These are phyloP conservation scores for Cystofilobasidium bisporidii DNA, from an alignment of 768 basidiomycete species.

Conservation along the genomic window DNA sequence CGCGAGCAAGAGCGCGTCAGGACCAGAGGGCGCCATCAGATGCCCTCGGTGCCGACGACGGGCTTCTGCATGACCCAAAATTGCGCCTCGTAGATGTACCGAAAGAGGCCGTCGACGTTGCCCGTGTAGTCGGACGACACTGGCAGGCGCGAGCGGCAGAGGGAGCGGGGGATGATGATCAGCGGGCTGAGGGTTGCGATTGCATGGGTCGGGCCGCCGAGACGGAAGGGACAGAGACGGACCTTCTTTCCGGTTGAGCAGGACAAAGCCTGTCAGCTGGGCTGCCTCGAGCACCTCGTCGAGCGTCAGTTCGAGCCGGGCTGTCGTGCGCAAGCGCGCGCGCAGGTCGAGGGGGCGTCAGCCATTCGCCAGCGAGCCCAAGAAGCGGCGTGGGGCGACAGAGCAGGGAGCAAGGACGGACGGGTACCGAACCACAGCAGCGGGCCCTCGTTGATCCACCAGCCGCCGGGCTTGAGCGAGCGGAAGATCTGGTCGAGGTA, in stretches of 20 bases:
- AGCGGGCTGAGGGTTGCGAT: not conserved
- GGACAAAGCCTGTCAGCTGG: slow-evolving; percentile 50
- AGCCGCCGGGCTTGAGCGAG: slow-evolving; percentile 54
- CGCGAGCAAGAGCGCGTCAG: too few relatives aligned
- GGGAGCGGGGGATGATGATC: not conserved
- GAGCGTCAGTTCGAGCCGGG: slow-evolving; percentile 53
- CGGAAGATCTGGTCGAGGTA: slow-evolving; percentile 50
- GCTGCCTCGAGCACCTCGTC: slow-evolving; percentile 54
- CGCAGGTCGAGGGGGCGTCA: too few relatives aligned
- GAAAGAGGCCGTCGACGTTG: slow-evolving; percentile 58
- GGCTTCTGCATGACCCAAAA: slow-evolving; percentile 48
- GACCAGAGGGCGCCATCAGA: too few relatives aligned
- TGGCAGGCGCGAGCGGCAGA: slow-evolving; percentile 36
- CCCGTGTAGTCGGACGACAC: slow-evolving; percentile 60
- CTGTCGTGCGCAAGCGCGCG: slow-evolving; percentile 33
- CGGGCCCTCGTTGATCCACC: slow-evolving; percentile 56
- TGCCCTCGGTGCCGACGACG: too few relatives aligned
- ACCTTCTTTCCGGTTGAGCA: not conserved
- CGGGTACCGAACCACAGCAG: slow-evolving; percentile 42
- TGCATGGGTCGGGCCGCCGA: not conserved
- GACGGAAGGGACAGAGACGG: not conserved
- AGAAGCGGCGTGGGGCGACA: too few relatives aligned
- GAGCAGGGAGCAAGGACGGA: slow-evolving; percentile 31
- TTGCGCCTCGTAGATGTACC: slow-evolving; percentile 58
- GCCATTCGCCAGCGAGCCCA: too few relatives aligned